Percentiles rank a stretch among this genome's conserved stretches.
These are phyloP conservation scores for Leccinum boreale DNA, from an alignment of 768 basidiomycete genomes.

Conservation along the genomic window DNA sequence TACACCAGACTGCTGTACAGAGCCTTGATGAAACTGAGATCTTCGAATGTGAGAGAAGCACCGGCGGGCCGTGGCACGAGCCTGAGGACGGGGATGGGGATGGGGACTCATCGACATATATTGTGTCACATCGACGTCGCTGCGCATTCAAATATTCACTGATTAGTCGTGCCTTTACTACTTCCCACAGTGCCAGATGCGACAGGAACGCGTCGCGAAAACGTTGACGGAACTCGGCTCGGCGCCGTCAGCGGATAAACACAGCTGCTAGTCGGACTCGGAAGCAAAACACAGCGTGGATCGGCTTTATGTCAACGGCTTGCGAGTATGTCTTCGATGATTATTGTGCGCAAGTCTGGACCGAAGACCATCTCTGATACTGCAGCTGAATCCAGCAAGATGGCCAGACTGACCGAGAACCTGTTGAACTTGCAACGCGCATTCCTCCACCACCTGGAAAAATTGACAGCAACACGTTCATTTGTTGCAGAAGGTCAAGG, in stretches of 20 bases:
- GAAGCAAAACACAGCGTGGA: background rate
- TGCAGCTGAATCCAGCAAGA: conserved; percentile 38
- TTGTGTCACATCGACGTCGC: too few species aligned
- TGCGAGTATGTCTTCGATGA: conserved; percentile 1
- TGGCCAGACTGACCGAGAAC: conserved; percentile 90
- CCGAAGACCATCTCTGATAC: too few species aligned
- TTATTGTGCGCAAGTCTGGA: background rate
- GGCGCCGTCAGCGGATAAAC: conserved; percentile 14
- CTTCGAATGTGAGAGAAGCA: too few species aligned
- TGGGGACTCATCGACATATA: too few species aligned
- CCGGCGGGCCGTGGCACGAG: too few species aligned
- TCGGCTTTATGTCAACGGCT: conserved; percentile 27
- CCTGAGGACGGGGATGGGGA: too few species aligned
- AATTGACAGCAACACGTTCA: conserved; percentile 45
- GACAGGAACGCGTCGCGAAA: conserved; percentile 21
- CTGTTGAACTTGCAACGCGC: conserved; percentile 82
- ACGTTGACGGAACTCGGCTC: background rate
- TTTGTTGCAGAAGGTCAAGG: conserved; percentile 70
- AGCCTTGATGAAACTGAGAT: too few species aligned
- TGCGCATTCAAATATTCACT: too few species aligned
- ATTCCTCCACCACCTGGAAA: conserved; percentile 61
- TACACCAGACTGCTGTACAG: too few species aligned
- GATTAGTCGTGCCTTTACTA: too few species aligned
- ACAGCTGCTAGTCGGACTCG: background rate
- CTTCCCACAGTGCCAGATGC: conserved; percentile 18